Conservation (phyloP, 164 flowering plant species). For the Berberis thunbergii region DNA sequence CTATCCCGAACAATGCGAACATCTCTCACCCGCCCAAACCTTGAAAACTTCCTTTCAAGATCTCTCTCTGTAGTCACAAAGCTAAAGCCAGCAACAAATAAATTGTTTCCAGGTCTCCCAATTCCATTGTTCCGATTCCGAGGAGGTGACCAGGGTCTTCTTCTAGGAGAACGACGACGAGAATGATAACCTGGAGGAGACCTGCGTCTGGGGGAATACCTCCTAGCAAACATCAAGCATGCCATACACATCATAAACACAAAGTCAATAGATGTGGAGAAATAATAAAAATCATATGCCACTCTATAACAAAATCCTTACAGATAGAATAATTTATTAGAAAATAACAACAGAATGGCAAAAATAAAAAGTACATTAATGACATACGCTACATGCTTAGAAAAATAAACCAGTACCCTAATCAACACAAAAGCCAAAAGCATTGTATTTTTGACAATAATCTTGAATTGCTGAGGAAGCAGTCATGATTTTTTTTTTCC, state of each 20-base stretch:
- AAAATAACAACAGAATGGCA: not conserved
- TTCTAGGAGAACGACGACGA: slow-evolving; percentile 22
- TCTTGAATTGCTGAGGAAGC: too few relatives aligned
- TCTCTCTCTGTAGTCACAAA: slow-evolving; percentile 37
- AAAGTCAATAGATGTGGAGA: not conserved
- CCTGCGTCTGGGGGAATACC: slow-evolving; percentile 26
- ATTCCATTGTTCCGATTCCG: slow-evolving; percentile 28
- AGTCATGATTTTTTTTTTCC: too few relatives aligned
- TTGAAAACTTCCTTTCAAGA: slow-evolving; percentile 34
- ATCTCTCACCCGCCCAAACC: slow-evolving; percentile 34
- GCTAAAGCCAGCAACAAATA: slow-evolving; percentile 38
- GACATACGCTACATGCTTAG: too few relatives aligned
- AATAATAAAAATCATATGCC: not conserved
- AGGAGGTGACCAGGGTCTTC: slow-evolving; percentile 36
- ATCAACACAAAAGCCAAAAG: too few relatives aligned
- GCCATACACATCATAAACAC: not conserved
- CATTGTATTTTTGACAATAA: too few relatives aligned
- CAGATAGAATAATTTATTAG: too few relatives aligned
- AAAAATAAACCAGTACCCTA: too few relatives aligned
- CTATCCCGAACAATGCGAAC: slow-evolving; percentile 41
- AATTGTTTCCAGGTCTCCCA: slow-evolving; percentile 32
- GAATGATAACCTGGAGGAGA: slow-evolving; percentile 23
- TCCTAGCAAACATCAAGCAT: slow-evolving; percentile 9
- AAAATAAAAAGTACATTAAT: too few relatives aligned
- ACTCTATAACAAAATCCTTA: too few relatives aligned